A percentile compares a stretch with the other conserved stretches of the same genome.
Conservation (phyloP, 306 rosid genomes). For the Pachyrhizus erosus region DNA sequence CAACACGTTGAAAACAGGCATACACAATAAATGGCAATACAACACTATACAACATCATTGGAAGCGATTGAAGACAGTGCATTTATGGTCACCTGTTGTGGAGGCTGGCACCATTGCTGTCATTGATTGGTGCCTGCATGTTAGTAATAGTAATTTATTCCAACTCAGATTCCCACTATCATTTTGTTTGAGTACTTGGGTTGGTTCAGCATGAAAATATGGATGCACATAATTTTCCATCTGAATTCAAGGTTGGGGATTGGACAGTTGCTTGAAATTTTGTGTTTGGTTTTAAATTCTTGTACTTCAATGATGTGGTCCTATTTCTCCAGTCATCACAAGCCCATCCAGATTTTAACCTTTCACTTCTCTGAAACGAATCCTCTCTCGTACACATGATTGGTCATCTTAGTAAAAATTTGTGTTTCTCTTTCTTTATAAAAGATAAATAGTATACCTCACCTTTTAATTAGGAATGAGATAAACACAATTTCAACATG, state of each 20-base stretch:
- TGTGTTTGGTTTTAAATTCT: background rate
- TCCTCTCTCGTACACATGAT: background rate
- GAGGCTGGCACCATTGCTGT: slow-evolving; percentile 26
- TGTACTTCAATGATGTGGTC: background rate
- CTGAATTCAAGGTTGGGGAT: background rate
- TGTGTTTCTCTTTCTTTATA: no score
- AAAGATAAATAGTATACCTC: background rate
- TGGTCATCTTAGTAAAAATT: background rate
- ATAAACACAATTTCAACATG: background rate
- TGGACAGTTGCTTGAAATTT: background rate
- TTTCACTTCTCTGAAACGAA: background rate
- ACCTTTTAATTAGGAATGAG: background rate
- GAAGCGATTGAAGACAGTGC: slow-evolving; percentile 33
- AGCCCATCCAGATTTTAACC: background rate
- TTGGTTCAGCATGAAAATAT: slow-evolving; percentile 44
- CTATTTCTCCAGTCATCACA: background rate
- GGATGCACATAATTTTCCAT: slow-evolving; percentile 25
- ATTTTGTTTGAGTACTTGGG: background rate
- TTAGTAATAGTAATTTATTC: background rate
- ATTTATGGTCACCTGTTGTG: slow-evolving; percentile 40
- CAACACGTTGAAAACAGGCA: slow-evolving; percentile 44
- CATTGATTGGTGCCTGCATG: slow-evolving; percentile 18
- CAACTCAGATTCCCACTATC: background rate
- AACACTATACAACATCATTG: background rate
- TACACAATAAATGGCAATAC: slow-evolving; percentile 39